Percentiles rank a stretch among this genome's conserved stretches.
These are phyloP conservation scores for Syzygium oleosum DNA, from an alignment of 345 rosid genomes.

Conservation along the genomic window DNA sequence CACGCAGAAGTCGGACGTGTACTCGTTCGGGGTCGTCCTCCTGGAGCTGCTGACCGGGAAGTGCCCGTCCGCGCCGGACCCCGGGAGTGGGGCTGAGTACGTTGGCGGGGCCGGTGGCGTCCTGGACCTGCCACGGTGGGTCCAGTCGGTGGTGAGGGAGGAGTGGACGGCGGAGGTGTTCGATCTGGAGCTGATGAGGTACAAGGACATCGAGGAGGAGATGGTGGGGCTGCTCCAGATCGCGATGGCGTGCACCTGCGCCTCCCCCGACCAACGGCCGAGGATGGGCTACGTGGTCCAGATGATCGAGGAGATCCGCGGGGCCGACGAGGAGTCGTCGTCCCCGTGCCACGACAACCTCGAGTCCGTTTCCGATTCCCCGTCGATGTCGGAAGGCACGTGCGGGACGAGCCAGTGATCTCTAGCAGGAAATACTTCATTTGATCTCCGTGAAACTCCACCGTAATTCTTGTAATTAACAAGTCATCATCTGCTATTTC, in stretches of 20 bases:
- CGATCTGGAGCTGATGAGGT: slow-evolving; percentile 84
- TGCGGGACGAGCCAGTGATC: slow-evolving; percentile 16
- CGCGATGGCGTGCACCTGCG: slow-evolving; percentile 84
- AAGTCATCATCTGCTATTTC: neutral
- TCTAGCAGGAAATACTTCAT: neutral
- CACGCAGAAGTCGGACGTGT: slow-evolving; percentile 64
- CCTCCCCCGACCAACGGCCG: slow-evolving; percentile 89
- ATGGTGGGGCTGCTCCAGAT: slow-evolving; percentile 94
- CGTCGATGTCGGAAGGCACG: slow-evolving; percentile 71
- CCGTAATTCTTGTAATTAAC: neutral
- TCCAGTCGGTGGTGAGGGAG: slow-evolving; percentile 89
- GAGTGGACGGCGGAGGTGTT: slow-evolving; percentile 99
- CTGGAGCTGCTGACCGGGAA: slow-evolving; percentile 76
- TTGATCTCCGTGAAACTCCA: neutral
- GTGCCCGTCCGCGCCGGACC: slow-evolving; percentile 51
- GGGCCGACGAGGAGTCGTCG: slow-evolving; percentile 30
- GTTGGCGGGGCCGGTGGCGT: slow-evolving; percentile 43
- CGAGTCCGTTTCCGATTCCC: slow-evolving; percentile 68
- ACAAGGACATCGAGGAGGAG: slow-evolving; percentile 89
- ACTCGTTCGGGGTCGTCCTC: slow-evolving; percentile 72
- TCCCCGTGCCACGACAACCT: slow-evolving; percentile 56
- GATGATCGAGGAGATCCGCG: slow-evolving; percentile 87
- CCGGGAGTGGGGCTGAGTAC: slow-evolving; percentile 37
- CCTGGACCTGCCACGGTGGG: slow-evolving; percentile 90
- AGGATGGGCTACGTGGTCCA: slow-evolving; percentile 67